Base-by-base conservation (phyloP, 306 rosid genomes). In the Styphnolobium japonicum region DNA sequence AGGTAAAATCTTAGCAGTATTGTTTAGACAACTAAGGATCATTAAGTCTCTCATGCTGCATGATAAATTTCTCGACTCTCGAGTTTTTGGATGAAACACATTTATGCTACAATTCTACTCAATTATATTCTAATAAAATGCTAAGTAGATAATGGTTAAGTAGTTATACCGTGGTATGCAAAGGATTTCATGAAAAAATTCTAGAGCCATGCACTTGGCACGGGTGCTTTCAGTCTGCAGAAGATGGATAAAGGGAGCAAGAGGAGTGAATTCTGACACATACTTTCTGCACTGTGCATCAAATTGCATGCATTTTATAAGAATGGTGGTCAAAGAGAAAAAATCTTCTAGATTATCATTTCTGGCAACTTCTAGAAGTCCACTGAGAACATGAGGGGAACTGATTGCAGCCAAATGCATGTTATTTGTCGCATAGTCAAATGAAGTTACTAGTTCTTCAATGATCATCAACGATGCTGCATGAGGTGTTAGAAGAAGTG, bases 381-480 rank as follows among this genome's bases (percentile, higher is more conserved):
- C 88, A 34, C 83, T 70, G 40, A 92, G 90, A 80, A 92, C 89
- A 22, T 77, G 82, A 39, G 94, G 97, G 43, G 91, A 92, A 78
- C 89, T 90, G 80, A 92, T 88, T 39, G 85, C 86, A 55, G 89
- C 97, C 90, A 90, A 87, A 82, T 92, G 94, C 90, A 70, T 79
- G 82, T 88, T 87, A 84, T 90, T 90, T 10, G 90, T 90, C 23
- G 86, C 89, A 48, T 81, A 83, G 55, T 90, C 97, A 76, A 90
- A 85, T 70, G 94, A 88, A 76, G 97, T 87, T 71, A 92, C 90
- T 56, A 92, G 71, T 73, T 88, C 93, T 82, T 90, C 93, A 39
- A 88, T 90, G 58, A 92, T 90, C 97, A 90, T 88, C 79, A 92
- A 55, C 0, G 94, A 92, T 57, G 97, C 97, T 25, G 90, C 92